Evolutionary conservation across 2,329 filamentous ascomycete genomes (phyloP), one percentile per base, ranked within the genome.

Genomic region (Diaporthe caulivora): DNA sequence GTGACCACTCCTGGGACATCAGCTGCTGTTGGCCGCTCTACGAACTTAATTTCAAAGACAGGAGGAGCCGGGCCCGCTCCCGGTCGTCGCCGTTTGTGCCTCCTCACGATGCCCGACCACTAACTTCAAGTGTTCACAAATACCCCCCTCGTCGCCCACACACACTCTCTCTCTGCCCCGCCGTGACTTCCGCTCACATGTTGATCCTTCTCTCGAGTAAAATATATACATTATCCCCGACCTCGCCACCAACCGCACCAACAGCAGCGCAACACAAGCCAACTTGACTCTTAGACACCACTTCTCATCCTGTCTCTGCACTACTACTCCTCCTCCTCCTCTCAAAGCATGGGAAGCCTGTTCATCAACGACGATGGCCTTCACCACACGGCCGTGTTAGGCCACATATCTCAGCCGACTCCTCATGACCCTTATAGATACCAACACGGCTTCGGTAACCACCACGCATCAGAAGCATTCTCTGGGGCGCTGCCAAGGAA

Each of bases 291-390:
- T 26, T n/a, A n/a, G 21, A 6, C 21, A 21, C 24, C 21, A 21
- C 34, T n/a, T 51, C 40, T 18, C 18, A n/a, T 9, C 8, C 17
- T 10, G 54, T 29, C 26, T 40, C 21, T 9, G 29, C 24, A 44
- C 26, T 18, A 40, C 17, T 37, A 9, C 37, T 26, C n/a, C 2
- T 37, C 15, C 37, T 26, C n/a, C 2, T 18, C 42, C 47, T n/a
- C 37, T 21, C 10, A 13, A 34, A 70, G 54, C 13, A 73, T 73
- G 72, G 72, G 57, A 9, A 73, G 34, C 13, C 18, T 73, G n/a
- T 73, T 73, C 49, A 57, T 64, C 37, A 72, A 72, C 60, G 72
- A 73, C 67, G 72, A 73, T 24, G 49, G 67, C 26, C 72, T 70
- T 21, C 72, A 73, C 34, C 72, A 73, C 37, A 49, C 57, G 55